Conservation (phyloP, 148 eudicot species). For the Nepenthes gracilis region DNA sequence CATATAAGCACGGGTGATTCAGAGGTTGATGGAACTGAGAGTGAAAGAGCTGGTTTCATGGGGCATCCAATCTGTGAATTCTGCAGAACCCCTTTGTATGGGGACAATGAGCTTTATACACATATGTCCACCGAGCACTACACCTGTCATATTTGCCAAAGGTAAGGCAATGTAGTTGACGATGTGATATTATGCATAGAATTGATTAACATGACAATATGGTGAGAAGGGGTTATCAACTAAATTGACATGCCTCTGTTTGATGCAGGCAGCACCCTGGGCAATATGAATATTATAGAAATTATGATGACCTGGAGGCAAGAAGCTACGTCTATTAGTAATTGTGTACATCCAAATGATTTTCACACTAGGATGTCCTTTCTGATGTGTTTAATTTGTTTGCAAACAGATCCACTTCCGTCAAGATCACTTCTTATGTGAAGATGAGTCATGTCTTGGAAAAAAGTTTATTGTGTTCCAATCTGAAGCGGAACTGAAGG, state of each 20-base stretch:
- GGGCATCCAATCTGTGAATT: conserved; percentile 97
- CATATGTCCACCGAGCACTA: conserved; percentile 86
- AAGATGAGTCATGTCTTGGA: conserved; percentile 80
- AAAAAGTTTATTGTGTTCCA: conserved; percentile 74
- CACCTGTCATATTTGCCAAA: conserved; percentile 88
- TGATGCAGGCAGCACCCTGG: conserved; percentile 81
- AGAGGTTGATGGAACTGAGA: conserved; percentile 90
- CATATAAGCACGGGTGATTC: conserved; percentile 88
- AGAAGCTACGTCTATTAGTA: conserved; percentile 6
- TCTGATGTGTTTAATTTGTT: neutral
- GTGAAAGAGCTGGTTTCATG: conserved; percentile 91
- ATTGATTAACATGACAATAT: no score
- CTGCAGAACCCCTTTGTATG: conserved; percentile 74
- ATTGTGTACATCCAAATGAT: neutral
- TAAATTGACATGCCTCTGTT: conserved; percentile 3
- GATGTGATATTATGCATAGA: neutral
- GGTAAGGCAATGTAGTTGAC: conserved; percentile 25
- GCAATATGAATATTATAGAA: conserved; percentile 73
- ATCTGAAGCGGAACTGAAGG: conserved; percentile 85
- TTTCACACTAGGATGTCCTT: neutral
- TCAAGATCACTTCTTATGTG: conserved; percentile 70
- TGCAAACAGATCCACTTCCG: conserved; percentile 66
- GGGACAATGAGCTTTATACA: conserved; percentile 83
- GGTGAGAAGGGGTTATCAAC: neutral
- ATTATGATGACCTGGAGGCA: conserved; percentile 96